Evolutionary conservation across 2,329 filamentous ascomycete species (phyloP), one percentile per base, ranked within the genome.

Genomic region (Echinosphaeria canescens): DNA sequence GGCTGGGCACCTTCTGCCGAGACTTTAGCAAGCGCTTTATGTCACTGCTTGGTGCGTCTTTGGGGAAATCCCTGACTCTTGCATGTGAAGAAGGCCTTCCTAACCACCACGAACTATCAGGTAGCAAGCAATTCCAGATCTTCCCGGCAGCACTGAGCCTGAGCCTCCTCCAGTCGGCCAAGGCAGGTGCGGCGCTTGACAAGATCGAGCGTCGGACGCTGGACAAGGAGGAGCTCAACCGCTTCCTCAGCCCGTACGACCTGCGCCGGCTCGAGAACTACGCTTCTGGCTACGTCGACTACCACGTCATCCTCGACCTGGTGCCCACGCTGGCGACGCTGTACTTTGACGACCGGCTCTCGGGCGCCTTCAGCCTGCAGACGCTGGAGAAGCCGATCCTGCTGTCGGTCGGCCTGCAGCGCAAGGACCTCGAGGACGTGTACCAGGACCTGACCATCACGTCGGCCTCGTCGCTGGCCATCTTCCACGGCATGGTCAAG

Each of bases 11-110:
- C 3, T 98, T 90, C 42, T 66, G 85, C 4, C 68, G 75, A 33
- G 88, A 98, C 47, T 98, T 95, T 62, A 84, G 95, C 42, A 73
- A 70, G 34, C 73, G 90, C n/a, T 95, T 95, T 56, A 57, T 92
- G 26, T 70, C 75, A 8, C 65, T 98, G 3, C 61, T 98, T n/a
- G n/a, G n/a, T n/a, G n/a, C n/a, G n/a, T n/a, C n/a, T n/a, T n/a
- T n/a, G n/a, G n/a, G n/a, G n/a, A n/a, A n/a, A n/a, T n/a, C n/a
- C n/a, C n/a, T n/a, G n/a, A n/a, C n/a, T n/a, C n/a, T n/a, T n/a
- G n/a, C n/a, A n/a, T n/a, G n/a, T n/a, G n/a, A n/a, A n/a, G n/a
- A n/a, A n/a, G n/a, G n/a, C n/a, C n/a, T n/a, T n/a, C n/a, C n/a
- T n/a, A n/a, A n/a, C n/a, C n/a, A n/a, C n/a, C n/a, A n/a, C n/a